A percentile compares a stretch with the other conserved stretches of the same genome.
These are phyloP conservation scores for Entomortierella lignicola DNA, from an alignment of 192 early-diverging fungal species.

Conservation along the genomic window DNA sequence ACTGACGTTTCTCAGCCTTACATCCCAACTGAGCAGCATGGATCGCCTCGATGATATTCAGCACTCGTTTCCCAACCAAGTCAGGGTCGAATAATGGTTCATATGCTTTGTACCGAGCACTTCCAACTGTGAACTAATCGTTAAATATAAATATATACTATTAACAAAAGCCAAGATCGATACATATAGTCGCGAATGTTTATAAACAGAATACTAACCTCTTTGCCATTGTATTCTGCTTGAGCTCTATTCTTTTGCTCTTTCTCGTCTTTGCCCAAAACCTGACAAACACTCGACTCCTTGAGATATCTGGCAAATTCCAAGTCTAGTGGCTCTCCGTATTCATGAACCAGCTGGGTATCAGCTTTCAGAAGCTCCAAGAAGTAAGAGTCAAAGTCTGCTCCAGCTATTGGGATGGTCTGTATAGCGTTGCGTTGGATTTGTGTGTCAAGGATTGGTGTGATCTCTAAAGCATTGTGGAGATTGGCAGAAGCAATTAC, in stretches of 20 bases:
- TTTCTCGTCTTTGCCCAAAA: conserved; percentile 52
- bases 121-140: conserved; percentile 68
- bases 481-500: too few relatives aligned
- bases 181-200: too few relatives aligned
- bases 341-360: conserved; percentile 57
- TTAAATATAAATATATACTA: not conserved
- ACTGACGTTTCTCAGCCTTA: conserved; percentile 79
- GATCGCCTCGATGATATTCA: conserved; percentile 71
- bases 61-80: conserved; percentile 51
- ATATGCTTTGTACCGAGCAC: conserved; percentile 64
- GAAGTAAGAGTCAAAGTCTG: conserved; percentile 74
- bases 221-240: conserved; percentile 71
- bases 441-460: conserved; percentile 82
- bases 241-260: conserved; percentile 39
- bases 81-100: conserved; percentile 83
- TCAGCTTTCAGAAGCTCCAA: conserved; percentile 70
- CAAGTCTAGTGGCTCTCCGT: conserved; percentile 59
- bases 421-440: conserved; percentile 70
- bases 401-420: conserved; percentile 76
- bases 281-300: conserved; percentile 62
- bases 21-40: conserved; percentile 72
- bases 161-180: not conserved
- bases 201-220: conserved; percentile 31
- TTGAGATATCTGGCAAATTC: conserved; percentile 69
- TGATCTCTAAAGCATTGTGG: conserved; percentile 65